Evolutionary conservation across 2,329 filamentous ascomycete species (phyloP).

Genomic region (Xylaria hypoxylon): DNA sequence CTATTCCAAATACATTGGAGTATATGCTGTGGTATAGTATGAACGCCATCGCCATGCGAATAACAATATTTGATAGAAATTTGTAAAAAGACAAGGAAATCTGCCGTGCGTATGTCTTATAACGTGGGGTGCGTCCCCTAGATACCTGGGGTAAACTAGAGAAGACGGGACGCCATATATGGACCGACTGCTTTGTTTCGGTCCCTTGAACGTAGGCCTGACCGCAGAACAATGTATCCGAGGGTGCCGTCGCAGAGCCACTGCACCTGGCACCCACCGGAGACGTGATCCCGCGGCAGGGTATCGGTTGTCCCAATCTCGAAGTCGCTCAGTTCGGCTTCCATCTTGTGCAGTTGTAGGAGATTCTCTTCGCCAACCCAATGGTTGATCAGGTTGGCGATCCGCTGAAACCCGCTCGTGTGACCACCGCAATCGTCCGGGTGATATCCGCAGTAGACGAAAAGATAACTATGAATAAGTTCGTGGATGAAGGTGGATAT

Average conservation of each 20-base stretch:
- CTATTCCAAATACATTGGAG: conserved; percentile 29
- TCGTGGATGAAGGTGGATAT: conserved; percentile 75
- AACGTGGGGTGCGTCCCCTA: conserved; percentile 26
- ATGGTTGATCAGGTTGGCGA: conserved; percentile 69
- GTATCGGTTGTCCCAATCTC: conserved; percentile 36
- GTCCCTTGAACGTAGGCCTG: conserved; percentile 45
- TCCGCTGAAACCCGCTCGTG: conserved; percentile 68
- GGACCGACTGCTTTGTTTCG: conserved; percentile 33
- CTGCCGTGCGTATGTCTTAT: conserved; percentile 19
- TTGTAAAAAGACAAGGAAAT: conserved; percentile 10
- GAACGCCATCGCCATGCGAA: conserved; percentile 41
- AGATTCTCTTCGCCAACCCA: conserved; percentile 67
- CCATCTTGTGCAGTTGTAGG: conserved; percentile 68
- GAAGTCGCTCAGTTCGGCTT: conserved; percentile 70
- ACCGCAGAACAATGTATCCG: conserved; percentile 42
- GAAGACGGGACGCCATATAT: conserved; percentile 16
- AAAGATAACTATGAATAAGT: conserved; percentile 75
- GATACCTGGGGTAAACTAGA: conserved; percentile 7
- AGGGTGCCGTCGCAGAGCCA: conserved; percentile 44
- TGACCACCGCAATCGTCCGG: conserved; percentile 69
- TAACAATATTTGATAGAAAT: conserved; percentile 12
- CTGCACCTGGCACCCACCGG: conserved; percentile 44
- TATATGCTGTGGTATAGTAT: conserved; percentile 39
- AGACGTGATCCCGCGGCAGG: conserved; percentile 37
- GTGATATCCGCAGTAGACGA: conserved; percentile 70